phyloP scores from a whole-genome alignment of 2,329 filamentous ascomycete species.

The Cladosporium halotolerans region DNA sequence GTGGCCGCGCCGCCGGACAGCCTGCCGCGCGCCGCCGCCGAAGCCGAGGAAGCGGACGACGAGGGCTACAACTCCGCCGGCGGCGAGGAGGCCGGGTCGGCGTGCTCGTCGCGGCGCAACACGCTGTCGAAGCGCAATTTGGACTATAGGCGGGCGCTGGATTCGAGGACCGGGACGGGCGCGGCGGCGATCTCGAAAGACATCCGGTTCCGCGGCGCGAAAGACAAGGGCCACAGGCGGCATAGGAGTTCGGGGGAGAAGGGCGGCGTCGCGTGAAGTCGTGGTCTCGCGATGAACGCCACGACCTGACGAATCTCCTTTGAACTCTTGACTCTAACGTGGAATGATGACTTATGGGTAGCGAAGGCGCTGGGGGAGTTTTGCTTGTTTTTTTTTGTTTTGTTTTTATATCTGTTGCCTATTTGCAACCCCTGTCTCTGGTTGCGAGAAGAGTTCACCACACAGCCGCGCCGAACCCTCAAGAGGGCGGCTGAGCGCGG shows the following conservation, averaged over 20 bases:
- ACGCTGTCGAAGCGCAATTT: not conserved
- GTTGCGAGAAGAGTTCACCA: too few relatives aligned
- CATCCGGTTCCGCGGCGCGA: not conserved
- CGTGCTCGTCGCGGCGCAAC: not conserved
- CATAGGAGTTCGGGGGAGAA: slow-evolving; percentile 4
- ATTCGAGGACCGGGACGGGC: not conserved
- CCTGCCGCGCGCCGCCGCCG: not conserved
- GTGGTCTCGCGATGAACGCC: not conserved
- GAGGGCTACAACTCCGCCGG: slow-evolving; percentile 6
- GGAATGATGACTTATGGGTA: not conserved
- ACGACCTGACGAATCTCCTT: not conserved
- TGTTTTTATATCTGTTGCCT: too few relatives aligned
- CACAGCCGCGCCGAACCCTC: too few relatives aligned
- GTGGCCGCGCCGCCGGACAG: slow-evolving; percentile 15
- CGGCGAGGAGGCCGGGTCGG: not conserved
- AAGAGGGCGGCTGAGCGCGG: too few relatives aligned
- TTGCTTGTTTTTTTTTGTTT: not conserved
- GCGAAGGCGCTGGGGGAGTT: slow-evolving; percentile 9
- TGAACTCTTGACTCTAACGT: not conserved
- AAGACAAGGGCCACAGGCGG: slow-evolving; percentile 4
- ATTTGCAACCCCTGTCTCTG: too few relatives aligned
- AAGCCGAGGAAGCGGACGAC: not conserved
- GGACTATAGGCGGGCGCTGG: not conserved
- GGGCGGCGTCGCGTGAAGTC: not conserved
- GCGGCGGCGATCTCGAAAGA: slow-evolving; percentile 7